Base-by-base conservation (phyloP, 1,284 basidiomycete genomes). In the Entoloma clypeatum region DNA sequence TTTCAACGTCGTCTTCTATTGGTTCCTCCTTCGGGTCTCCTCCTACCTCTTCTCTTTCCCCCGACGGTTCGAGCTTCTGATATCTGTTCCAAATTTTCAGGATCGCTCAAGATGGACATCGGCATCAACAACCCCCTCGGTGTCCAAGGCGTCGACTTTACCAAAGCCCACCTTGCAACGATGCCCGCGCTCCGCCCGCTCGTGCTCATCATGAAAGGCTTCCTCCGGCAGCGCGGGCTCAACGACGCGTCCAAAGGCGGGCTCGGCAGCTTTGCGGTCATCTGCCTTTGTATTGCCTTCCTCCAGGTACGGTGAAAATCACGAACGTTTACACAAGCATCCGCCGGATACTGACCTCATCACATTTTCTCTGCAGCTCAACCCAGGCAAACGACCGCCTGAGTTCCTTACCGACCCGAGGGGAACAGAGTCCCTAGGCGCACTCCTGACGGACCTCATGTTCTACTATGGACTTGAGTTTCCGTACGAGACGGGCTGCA, bases 201-300 rank as follows among this genome's bases (percentile, higher is more conserved):
- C 27, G 68, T 85, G 2, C 61, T 90, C 36, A 70, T 82, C n/a
- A 59, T 86, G 51, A 92, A 92, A 61, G 71, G 72, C 2, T 82
- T 87, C 50, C 67, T 92, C 22, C 67, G 69, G 14, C 77, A 82
- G 49, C 63, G 79, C 36, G 69, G 69, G 4, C 75, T 92, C 61
- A 85, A 86, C 57, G 81, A 86, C 53, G 82, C 90, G 3, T 80
- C 77, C 34, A 75, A 73, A 5, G 76, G 79, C 11, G 86, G 87
- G 0, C 57, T 92, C 7, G 82, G 86, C 16, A 85, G 82, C 60
- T 92, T 89, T 63, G 76, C 77, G 7, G 69, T 86, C 39, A 82
- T 81, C 29, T 80, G 79, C 51, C 66, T 90, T 57, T 79, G 79
- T 34, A 77, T 90, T 48, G 81, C 71, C 48, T 90, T 91, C 55